These are phyloP conservation scores for Linum lewisii DNA, from an alignment of 345 rosid genomes.

Conservation along the genomic window DNA sequence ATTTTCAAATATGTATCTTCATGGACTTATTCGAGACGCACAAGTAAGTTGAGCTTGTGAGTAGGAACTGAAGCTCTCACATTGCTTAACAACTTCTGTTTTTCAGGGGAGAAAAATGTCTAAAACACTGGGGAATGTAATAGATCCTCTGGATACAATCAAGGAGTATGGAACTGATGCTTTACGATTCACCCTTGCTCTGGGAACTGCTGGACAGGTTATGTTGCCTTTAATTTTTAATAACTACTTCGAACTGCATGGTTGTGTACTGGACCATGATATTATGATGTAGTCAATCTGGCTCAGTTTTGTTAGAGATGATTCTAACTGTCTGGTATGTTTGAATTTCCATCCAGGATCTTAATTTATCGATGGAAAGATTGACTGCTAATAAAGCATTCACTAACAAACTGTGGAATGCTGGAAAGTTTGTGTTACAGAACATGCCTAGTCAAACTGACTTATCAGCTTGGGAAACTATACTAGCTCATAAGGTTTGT, in stretches of 20 bases:
- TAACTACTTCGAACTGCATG: constrained; percentile 1
- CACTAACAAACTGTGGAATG: constrained; percentile 97
- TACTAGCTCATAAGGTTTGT: constrained; percentile 56
- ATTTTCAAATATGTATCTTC: constrained; percentile 80
- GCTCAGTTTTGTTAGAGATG: constrained; percentile 2
- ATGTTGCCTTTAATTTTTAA: constrained; percentile 18
- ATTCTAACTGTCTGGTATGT: constrained; percentile 14
- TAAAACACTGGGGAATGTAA: constrained; percentile 80
- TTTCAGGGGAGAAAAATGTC: constrained; percentile 97
- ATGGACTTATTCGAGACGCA: constrained; percentile 89
- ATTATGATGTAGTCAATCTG: constrained; percentile 4
- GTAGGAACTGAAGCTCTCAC: neutral
- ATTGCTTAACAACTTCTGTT: neutral
- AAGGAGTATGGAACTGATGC: constrained; percentile 96
- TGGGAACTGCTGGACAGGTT: constrained; percentile 99
- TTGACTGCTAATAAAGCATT: constrained; percentile 91
- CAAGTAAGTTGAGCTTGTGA: constrained; percentile 40
- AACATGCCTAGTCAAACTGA: constrained; percentile 67
- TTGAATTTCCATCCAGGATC: constrained; percentile 48
- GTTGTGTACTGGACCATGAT: neutral
- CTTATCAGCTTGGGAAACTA: constrained; percentile 59
- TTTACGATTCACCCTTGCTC: constrained; percentile 73
- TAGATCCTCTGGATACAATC: constrained; percentile 89
- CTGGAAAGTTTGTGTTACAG: constrained; percentile 90
- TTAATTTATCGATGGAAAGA: constrained; percentile 86